Percentiles rank a stretch among this genome's conserved stretches.
Conservation (phyloP, 176 grass and related monocot species). For the Phoenix roebelenii region DNA sequence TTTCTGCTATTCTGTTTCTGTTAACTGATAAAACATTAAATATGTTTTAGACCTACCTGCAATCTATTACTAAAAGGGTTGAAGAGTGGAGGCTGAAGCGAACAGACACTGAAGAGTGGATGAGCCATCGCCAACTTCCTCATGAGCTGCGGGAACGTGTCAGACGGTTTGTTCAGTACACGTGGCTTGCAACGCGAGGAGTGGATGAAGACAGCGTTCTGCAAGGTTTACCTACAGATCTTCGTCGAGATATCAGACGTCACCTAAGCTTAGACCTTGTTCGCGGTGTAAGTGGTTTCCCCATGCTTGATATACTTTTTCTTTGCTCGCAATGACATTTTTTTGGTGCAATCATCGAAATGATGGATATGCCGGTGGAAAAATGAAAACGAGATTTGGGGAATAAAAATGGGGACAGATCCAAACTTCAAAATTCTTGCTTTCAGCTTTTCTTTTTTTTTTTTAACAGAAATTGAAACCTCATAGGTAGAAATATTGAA, state of each 20-base stretch:
- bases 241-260: slow-evolving; percentile 35
- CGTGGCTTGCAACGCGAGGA: slow-evolving; percentile 38
- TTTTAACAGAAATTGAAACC: no score
- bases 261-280: slow-evolving; percentile 41
- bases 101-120: slow-evolving; percentile 50
- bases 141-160: slow-evolving; percentile 20
- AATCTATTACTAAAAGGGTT: slow-evolving; percentile 27
- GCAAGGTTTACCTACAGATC: slow-evolving; percentile 28
- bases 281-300: slow-evolving; percentile 21
- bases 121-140: slow-evolving; percentile 36
- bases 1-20: no score
- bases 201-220: slow-evolving; percentile 35
- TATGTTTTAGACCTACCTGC: slow-evolving; percentile 30
- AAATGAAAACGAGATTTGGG: no score
- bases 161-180: slow-evolving; percentile 20
- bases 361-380: no score
- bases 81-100: slow-evolving; percentile 40
- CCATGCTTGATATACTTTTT: no score
- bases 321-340: no score
- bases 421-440: no score
- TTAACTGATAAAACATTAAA: not conserved
- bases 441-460: no score
- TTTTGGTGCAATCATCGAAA: no score
- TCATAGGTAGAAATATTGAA: no score
- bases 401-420: no score